phyloP scores from a whole-genome alignment of 495 filamentous ascomycete species.

The Penicillium flavigenum region DNA sequence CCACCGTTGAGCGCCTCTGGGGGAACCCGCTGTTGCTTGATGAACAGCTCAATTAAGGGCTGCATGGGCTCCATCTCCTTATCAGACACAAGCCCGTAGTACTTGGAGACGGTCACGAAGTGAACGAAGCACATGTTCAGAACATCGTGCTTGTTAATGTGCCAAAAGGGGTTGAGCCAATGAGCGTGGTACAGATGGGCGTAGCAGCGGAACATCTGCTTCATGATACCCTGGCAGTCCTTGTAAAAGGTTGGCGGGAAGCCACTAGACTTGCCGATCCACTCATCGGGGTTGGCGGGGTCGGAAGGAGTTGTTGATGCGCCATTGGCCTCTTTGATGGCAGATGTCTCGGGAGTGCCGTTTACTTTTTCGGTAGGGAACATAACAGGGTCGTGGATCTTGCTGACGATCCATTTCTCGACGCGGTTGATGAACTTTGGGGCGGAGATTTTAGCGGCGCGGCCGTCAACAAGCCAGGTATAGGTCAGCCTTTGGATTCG shows the following conservation, averaged over 20 bases:
- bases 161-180: constrained; percentile 79
- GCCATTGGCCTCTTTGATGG: constrained; percentile 59
- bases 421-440: constrained; percentile 88
- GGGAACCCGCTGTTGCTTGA: constrained; percentile 78
- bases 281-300: constrained; percentile 58
- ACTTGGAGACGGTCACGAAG: constrained; percentile 84
- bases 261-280: constrained; percentile 83
- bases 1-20: constrained; percentile 57
- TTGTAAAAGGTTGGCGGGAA: constrained; percentile 84
- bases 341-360: constrained; percentile 53
- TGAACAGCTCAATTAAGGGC: constrained; percentile 85
- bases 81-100: constrained; percentile 76
- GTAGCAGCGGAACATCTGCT: constrained; percentile 97
- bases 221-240: constrained; percentile 86
- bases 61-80: constrained; percentile 93
- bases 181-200: constrained; percentile 86
- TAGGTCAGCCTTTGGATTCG: constrained; percentile 69
- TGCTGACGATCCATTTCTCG: constrained; percentile 90
- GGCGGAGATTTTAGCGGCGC: constrained; percentile 65
- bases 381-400: constrained; percentile 80
- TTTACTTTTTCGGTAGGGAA: constrained; percentile 77
- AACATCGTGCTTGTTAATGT: constrained; percentile 77
- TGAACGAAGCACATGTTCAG: constrained; percentile 95
- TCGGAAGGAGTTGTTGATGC: constrained; percentile 45
- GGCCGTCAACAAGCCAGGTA: constrained; percentile 69